Percentiles rank a stretch among this genome's conserved stretches.
Conservation (phyloP, 116 monocot genomes). For the Iris pallida region DNA sequence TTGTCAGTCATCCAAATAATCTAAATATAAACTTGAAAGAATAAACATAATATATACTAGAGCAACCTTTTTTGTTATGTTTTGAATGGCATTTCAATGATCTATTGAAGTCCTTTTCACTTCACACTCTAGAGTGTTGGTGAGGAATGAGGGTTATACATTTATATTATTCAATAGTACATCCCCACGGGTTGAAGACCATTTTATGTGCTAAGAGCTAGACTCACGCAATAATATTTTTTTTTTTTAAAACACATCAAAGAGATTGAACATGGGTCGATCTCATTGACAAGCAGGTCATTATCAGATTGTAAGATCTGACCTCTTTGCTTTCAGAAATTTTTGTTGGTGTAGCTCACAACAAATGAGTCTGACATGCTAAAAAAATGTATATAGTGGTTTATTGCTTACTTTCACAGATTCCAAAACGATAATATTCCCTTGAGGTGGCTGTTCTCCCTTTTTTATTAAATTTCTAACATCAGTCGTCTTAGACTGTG, state of each 20-base stretch:
- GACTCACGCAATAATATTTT: too few relatives aligned
- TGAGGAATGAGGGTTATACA: background rate
- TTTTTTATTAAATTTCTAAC: slow-evolving; percentile 66
- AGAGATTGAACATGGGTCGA: background rate
- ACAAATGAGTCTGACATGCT: slow-evolving; percentile 62
- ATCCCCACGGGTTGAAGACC: too few relatives aligned
- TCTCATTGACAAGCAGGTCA: slow-evolving; percentile 35
- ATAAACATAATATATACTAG: too few relatives aligned
- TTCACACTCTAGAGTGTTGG: too few relatives aligned
- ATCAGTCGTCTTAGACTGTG: slow-evolving; percentile 64
- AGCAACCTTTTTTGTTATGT: too few relatives aligned
- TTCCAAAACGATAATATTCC: slow-evolving; percentile 68
- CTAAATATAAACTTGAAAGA: too few relatives aligned
- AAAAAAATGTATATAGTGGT: slow-evolving; percentile 68
- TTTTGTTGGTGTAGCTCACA: slow-evolving; percentile 71
- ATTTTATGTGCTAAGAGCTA: too few relatives aligned
- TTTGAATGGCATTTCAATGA: too few relatives aligned
- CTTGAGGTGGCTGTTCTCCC: slow-evolving; percentile 75
- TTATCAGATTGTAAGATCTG: slow-evolving; percentile 70
- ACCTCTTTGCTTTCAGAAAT: slow-evolving; percentile 65
- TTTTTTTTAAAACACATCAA: too few relatives aligned
- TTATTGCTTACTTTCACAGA: slow-evolving; percentile 72
- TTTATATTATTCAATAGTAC: background rate
- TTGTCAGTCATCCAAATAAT: too few relatives aligned
- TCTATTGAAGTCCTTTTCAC: too few relatives aligned